Conservation (phyloP, 257 asterid genomes). For the Jasminum sambac region DNA sequence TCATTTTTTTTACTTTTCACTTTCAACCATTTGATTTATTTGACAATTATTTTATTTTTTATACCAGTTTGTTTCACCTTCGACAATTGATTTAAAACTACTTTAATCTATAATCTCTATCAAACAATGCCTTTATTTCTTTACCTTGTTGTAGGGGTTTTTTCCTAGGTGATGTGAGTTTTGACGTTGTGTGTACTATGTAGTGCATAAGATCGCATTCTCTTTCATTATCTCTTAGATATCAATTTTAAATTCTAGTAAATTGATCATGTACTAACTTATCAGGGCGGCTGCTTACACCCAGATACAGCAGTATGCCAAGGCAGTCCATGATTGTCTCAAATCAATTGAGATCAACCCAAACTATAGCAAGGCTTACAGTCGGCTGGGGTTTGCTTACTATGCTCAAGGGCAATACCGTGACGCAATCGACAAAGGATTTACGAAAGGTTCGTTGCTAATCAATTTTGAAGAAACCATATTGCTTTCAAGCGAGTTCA, state of each 20-base stretch:
- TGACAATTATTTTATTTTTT: too few species aligned
- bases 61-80: too few species aligned
- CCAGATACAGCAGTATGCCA: constrained; percentile 51
- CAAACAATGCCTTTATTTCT: neutral
- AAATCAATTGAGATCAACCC: constrained; percentile 74
- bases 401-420: constrained; percentile 79
- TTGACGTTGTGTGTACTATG: neutral
- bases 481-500: constrained; percentile 13
- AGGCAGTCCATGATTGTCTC: constrained; percentile 67
- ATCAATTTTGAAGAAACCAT: neutral
- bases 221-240: constrained; percentile 1
- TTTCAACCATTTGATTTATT: too few species aligned
- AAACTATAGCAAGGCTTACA: constrained; percentile 80
- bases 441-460: constrained; percentile 53
- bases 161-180: neutral
- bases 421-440: constrained; percentile 85
- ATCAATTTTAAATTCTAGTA: constrained; percentile 17
- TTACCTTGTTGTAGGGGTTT: neutral
- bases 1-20: too few species aligned
- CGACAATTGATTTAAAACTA: too few species aligned
- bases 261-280: constrained; percentile 14
- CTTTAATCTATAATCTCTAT: too few species aligned
- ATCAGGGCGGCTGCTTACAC: constrained; percentile 92
- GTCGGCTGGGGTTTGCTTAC: constrained; percentile 86
- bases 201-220: neutral